Conservation (phyloP, 257 asterid species). For the Linderniella brevidens region DNA sequence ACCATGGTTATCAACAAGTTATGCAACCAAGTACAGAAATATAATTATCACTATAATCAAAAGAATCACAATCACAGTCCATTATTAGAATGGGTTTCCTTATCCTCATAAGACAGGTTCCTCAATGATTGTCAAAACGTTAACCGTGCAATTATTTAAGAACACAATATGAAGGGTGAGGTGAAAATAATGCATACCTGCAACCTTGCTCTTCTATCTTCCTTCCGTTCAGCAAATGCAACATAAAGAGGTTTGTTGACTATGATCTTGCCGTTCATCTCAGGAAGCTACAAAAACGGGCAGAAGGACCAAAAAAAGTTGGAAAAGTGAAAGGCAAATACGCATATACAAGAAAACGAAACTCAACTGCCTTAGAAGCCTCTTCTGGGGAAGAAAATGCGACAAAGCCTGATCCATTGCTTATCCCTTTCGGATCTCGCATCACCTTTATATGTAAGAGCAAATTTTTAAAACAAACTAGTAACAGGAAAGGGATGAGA, state of each 20-base stretch:
- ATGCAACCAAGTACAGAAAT: too few relatives aligned
- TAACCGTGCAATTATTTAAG: too few relatives aligned
- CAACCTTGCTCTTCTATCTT: conserved; percentile 43
- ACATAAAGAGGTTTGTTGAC: conserved; percentile 56
- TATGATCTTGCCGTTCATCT: conserved; percentile 53
- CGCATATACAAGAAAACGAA: not conserved
- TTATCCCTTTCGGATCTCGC: conserved; percentile 32
- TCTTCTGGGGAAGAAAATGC: conserved; percentile 41
- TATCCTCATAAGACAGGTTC: too few relatives aligned
- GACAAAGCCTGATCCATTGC: conserved; percentile 59
- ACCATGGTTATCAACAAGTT: too few relatives aligned
- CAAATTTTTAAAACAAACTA: not conserved
- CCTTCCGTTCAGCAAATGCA: conserved; percentile 53
- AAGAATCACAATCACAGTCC: too few relatives aligned
- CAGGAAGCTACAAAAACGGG: conserved; percentile 23
- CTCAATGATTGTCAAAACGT: too few relatives aligned
- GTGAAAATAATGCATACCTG: conserved; percentile 22
- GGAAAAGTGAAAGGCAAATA: not conserved
- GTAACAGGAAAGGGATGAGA: not conserved
- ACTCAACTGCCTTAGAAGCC: conserved; percentile 25
- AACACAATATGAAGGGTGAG: not conserved
- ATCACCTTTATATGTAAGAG: conserved; percentile 21
- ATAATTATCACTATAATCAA: too few relatives aligned
- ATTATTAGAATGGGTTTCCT: not conserved
- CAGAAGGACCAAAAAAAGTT: not conserved